These are phyloP conservation scores for Loxodes magnus DNA, from an alignment of 73 alveolate genomes.

Conservation along the genomic window DNA sequence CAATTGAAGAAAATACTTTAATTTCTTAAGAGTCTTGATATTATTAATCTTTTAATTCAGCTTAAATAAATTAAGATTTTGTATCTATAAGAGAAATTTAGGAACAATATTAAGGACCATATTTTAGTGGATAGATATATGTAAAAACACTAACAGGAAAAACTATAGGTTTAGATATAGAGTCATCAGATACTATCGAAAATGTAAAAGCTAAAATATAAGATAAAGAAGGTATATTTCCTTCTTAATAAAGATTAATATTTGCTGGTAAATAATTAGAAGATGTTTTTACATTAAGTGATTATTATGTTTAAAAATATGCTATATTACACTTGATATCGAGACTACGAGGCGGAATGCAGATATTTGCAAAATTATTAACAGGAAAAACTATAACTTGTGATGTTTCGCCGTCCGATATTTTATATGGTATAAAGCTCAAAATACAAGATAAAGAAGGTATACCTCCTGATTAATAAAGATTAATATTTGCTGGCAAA, in stretches of 20 bases:
- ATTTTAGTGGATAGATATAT: no score
- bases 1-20: no score
- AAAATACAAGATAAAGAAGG: conserved; percentile 23
- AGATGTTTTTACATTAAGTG: conserved; percentile 14
- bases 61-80: no score
- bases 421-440: background rate
- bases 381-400: conserved; percentile 14
- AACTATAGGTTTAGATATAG: conserved; percentile 3
- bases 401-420: conserved; percentile 13
- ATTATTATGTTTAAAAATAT: background rate
- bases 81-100: no score
- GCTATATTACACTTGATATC: background rate
- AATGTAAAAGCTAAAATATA: conserved; percentile 16
- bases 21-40: no score
- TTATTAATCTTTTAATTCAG: no score
- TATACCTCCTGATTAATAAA: conserved; percentile 11
- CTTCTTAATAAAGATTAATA: background rate
- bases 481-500: conserved; percentile 15
- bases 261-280: conserved; percentile 16
- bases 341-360: conserved; percentile 8
- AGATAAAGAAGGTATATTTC: conserved; percentile 35
- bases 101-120: no score
- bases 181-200: conserved; percentile 20
- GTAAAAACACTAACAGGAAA: conserved; percentile 14
- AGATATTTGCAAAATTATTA: conserved; percentile 5